A percentile compares a stretch with the other conserved stretches of the same genome.
Evolutionary conservation across 1,139 yeast genomes (phyloP).

Genomic region (Geotrichum candidum): DNA sequence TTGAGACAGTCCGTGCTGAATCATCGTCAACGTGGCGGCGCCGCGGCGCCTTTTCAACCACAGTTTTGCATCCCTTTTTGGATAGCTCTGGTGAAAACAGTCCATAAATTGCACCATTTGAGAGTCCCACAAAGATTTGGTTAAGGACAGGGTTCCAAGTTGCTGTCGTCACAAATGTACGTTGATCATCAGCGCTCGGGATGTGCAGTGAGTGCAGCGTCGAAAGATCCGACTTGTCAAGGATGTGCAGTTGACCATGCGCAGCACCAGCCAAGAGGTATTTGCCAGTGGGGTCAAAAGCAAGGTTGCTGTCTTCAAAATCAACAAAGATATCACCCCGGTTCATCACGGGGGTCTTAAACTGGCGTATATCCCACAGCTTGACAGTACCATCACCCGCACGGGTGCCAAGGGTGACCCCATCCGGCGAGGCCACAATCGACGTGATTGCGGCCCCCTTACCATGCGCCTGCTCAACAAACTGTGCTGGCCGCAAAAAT

Average conservation of each 20-base stretch:
- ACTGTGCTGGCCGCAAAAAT: conserved; percentile 29
- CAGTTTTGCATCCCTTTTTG: conserved; percentile 34
- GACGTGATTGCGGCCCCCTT: conserved; percentile 23
- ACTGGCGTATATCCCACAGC: conserved; percentile 37
- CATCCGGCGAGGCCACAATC: conserved; percentile 18
- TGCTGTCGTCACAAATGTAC: conserved; percentile 25
- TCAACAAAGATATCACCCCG: conserved; percentile 25
- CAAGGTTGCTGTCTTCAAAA: conserved; percentile 24
- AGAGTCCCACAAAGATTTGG: conserved; percentile 37
- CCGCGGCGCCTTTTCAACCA: conserved; percentile 35
- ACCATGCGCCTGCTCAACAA: conserved; percentile 26
- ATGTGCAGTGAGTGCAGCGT: conserved; percentile 26
- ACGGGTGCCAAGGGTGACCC: conserved; percentile 25
- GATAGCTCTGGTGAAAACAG: conserved; percentile 37
- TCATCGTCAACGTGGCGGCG: conserved; percentile 37
- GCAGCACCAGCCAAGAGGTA: conserved; percentile 28
- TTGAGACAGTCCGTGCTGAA: conserved; percentile 28
- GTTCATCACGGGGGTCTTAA: conserved; percentile 32
- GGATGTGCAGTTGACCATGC: conserved; percentile 29
- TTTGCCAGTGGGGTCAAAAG: conserved; percentile 30
- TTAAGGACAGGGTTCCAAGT: conserved; percentile 33
- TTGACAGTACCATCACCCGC: conserved; percentile 31
- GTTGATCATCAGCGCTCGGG: neutral
- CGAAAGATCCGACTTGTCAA: conserved; percentile 37
- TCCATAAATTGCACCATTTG: conserved; percentile 31